phyloP scores from a whole-genome alignment of 169 alveolate species.

The Cryptosporidium viatorum region DNA sequence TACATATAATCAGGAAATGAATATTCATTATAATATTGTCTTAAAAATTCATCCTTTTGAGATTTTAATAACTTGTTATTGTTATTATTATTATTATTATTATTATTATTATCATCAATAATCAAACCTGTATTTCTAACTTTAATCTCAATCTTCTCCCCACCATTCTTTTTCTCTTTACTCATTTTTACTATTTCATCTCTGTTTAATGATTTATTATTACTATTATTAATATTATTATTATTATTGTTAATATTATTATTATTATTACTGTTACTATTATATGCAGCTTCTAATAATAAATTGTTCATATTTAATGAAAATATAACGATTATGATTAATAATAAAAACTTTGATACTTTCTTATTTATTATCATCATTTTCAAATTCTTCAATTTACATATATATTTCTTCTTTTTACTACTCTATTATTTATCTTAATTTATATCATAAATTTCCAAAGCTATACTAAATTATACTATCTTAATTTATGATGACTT shows the following conservation, averaged over 20 bases:
- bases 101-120: background rate
- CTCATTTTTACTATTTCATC: conserved; percentile 7
- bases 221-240: too few relatives aligned
- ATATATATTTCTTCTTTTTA: background rate
- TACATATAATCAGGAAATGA: conserved; percentile 33
- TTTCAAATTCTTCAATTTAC: too few relatives aligned
- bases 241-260: too few relatives aligned
- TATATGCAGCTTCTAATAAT: background rate
- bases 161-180: conserved; percentile 1
- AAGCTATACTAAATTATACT: background rate
- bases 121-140: conserved; percentile 25
- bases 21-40: conserved; percentile 15
- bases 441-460: too few relatives aligned
- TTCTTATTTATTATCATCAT: background rate
- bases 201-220: background rate
- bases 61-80: background rate
- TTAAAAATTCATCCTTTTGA: conserved; percentile 2
- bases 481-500: background rate
- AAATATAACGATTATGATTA: background rate
- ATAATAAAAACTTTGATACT: too few relatives aligned
- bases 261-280: background rate
- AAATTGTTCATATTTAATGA: background rate
- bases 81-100: background rate
- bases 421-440: background rate
- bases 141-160: conserved; percentile 21